Conservation (phyloP, 2,329 filamentous ascomycete genomes). For the Penicillium sp. region DNA sequence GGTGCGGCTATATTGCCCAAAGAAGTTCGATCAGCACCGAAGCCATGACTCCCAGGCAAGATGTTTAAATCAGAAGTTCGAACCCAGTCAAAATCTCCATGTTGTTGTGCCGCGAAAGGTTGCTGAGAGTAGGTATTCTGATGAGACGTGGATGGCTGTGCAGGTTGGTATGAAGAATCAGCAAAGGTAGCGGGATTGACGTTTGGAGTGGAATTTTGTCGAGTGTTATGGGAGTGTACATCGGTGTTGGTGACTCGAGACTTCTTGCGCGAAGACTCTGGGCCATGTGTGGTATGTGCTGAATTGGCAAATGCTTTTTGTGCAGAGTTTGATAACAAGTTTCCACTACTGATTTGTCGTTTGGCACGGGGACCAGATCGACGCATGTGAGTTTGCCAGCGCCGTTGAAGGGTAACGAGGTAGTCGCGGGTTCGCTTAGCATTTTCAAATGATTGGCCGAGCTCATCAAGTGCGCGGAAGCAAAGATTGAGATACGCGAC, state of each 20-base stretch:
- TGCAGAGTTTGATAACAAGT: conserved; percentile 7
- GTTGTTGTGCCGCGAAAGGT: conserved; percentile 15
- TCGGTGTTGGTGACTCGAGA: conserved; percentile 16
- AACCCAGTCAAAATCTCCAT: conserved; percentile 32
- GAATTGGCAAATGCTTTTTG: background rate
- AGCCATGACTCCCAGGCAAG: conserved; percentile 20
- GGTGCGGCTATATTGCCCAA: conserved; percentile 9
- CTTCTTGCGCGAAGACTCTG: conserved; percentile 25
- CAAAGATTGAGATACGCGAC: conserved; percentile 41
- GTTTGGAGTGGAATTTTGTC: background rate
- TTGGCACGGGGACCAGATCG: conserved; percentile 30
- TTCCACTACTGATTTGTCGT: conserved; percentile 28
- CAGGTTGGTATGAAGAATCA: conserved; percentile 3
- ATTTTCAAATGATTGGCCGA: conserved; percentile 43
- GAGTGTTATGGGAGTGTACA: background rate
- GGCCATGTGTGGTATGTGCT: background rate
- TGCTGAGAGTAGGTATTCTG: conserved; percentile 8
- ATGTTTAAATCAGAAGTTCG: conserved; percentile 28
- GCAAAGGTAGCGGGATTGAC: background rate
- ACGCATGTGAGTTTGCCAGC: conserved; percentile 40
- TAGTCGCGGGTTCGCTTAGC: conserved; percentile 43
- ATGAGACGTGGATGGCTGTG: conserved; percentile 3
- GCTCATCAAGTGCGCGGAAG: conserved; percentile 44
- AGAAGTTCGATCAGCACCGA: conserved; percentile 2
- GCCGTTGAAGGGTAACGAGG: conserved; percentile 38